These are phyloP conservation scores for Fusarium luffae DNA, from an alignment of 2,329 filamentous ascomycete species.

Conservation along the genomic window DNA sequence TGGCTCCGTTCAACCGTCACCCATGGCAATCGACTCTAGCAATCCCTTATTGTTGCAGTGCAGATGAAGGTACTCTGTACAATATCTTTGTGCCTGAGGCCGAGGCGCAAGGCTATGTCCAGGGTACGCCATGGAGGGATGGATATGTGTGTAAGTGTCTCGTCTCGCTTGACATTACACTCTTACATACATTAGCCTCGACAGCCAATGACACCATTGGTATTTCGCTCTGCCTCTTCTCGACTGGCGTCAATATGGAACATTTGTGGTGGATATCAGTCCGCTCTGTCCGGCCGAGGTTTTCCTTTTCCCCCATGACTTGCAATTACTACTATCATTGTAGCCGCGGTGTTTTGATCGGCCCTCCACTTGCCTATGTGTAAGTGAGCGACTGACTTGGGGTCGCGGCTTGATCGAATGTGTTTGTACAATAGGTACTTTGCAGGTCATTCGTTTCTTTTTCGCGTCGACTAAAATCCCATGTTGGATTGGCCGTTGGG, in stretches of 20 bases:
- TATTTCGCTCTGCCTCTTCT: slow-evolving; percentile 5
- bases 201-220: slow-evolving; percentile 24
- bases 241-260: neutral
- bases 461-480: neutral
- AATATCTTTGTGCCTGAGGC: slow-evolving; percentile 27
- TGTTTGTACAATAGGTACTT: neutral
- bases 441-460: neutral
- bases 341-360: slow-evolving; percentile 5
- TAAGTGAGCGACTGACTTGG: slow-evolving; percentile 11
- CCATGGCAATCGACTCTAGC: slow-evolving; percentile 40
- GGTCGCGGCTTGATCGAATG: neutral
- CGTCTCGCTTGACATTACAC: slow-evolving; percentile 12
- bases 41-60: neutral
- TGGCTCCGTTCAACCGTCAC: slow-evolving; percentile 37
- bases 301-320: slow-evolving; percentile 14
- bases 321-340: neutral
- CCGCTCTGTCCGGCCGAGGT: slow-evolving; percentile 26
- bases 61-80: neutral
- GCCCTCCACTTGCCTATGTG: slow-evolving; percentile 22
- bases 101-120: neutral
- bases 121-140: neutral
- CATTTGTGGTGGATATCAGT: slow-evolving; percentile 7
- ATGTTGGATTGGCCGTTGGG: slow-evolving; percentile 6
- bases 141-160: slow-evolving; percentile 30
- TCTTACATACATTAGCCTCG: slow-evolving; percentile 10